These are phyloP conservation scores for Neofusicoccum laricinum DNA, from an alignment of 2,329 filamentous ascomycete genomes.

Conservation along the genomic window DNA sequence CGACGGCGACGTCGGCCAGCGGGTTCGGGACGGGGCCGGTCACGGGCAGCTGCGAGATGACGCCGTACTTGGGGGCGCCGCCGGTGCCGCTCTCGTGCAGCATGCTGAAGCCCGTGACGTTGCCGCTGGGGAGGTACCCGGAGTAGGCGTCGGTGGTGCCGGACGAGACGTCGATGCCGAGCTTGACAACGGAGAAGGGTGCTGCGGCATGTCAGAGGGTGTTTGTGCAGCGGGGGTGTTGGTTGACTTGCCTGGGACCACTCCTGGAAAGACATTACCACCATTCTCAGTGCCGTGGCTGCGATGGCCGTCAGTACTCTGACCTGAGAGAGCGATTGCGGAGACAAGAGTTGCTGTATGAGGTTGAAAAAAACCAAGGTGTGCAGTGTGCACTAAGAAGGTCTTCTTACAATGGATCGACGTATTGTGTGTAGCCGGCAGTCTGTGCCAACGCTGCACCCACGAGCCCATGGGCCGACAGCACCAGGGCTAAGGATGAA, in stretches of 20 bases:
- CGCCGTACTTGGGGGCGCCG: constrained; percentile 35
- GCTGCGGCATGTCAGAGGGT: constrained; percentile 17
- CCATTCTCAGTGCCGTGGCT: constrained; percentile 30
- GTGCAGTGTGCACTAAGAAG: not conserved
- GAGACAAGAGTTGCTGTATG: no score
- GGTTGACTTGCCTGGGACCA: constrained; percentile 26
- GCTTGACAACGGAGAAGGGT: constrained; percentile 37
- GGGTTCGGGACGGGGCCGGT: constrained; percentile 45
- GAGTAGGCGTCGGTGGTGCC: constrained; percentile 34
- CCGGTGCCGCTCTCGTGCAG: constrained; percentile 35
- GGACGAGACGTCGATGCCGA: constrained; percentile 33
- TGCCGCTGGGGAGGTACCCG: constrained; percentile 31
- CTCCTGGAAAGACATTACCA: constrained; percentile 38
- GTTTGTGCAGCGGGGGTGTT: not conserved
- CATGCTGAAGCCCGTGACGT: constrained; percentile 35
- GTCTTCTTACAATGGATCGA: constrained; percentile 34
- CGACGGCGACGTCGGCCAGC: constrained; percentile 54
- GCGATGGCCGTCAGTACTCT: not conserved
- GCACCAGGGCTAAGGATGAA: not conserved
- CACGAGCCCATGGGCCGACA: not conserved
- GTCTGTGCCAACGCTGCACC: not conserved
- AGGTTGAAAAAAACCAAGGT: no score
- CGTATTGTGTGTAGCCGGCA: constrained; percentile 29
- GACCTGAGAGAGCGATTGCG: not conserved
- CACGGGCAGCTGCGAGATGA: constrained; percentile 35